A percentile compares a stretch with the other conserved stretches of the same genome.
phyloP scores from a whole-genome alignment of 768 basidiomycete species.

The Tricholoma furcatifolium region DNA sequence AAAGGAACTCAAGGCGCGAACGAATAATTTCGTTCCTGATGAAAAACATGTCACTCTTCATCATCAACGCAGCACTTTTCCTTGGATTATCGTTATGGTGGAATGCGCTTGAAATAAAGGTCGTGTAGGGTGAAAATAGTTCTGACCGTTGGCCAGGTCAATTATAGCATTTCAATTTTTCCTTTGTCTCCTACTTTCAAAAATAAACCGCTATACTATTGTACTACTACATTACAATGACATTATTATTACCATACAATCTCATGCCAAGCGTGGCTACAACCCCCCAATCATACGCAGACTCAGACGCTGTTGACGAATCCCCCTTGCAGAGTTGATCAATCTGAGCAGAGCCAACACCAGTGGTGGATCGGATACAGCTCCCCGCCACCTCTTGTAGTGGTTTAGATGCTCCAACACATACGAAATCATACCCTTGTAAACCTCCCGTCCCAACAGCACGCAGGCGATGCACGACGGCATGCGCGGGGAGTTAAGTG shows the following conservation, averaged over 20 bases:
- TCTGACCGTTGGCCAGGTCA: no score
- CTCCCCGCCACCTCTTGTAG: conserved; percentile 29
- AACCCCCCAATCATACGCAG: conserved; percentile 8
- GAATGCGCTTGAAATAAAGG: no score
- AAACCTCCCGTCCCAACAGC: conserved; percentile 74
- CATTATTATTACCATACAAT: background rate
- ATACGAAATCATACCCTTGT: conserved; percentile 75
- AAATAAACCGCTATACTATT: background rate
- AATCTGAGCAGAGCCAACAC: background rate
- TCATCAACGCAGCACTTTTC: no score
- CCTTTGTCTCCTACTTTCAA: no score
- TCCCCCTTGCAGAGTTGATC: background rate
- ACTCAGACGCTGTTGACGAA: background rate
- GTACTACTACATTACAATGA: background rate
- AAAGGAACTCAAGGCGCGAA: no score
- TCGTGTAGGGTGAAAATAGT: no score
- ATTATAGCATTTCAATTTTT: no score
- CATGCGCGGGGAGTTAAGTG: conserved; percentile 64
- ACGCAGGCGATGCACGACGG: conserved; percentile 52
- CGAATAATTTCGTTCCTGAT: no score
- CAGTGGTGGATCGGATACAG: background rate
- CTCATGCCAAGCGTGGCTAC: background rate
- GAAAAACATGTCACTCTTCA: no score
- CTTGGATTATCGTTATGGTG: no score
- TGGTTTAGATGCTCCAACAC: conserved; percentile 59